Conservation (phyloP, 441 rosid species). For the Gossypium armourianum region DNA sequence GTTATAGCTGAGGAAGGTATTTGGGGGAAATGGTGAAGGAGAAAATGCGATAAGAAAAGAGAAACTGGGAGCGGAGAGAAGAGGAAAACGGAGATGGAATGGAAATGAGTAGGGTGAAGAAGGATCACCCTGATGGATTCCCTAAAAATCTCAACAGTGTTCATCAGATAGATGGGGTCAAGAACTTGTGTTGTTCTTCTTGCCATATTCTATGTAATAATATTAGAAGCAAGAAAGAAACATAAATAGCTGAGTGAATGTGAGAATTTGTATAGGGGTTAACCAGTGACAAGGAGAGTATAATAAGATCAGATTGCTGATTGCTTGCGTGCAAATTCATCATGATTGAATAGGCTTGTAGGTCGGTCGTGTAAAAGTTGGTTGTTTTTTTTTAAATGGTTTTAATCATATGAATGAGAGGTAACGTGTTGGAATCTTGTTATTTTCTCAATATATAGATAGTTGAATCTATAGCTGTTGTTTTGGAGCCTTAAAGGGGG, state of each 20-base stretch:
- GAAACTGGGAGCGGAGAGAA: constrained; percentile 26
- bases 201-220: constrained; percentile 9
- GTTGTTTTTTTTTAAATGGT: neutral
- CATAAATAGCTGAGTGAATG: neutral
- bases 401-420: constrained; percentile 6
- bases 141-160: constrained; percentile 19
- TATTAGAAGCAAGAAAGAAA: neutral
- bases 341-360: neutral
- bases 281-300: neutral
- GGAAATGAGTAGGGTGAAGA: constrained; percentile 24
- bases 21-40: constrained; percentile 17
- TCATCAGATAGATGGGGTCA: constrained; percentile 18
- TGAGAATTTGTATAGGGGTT: neutral
- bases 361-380: neutral
- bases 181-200: constrained; percentile 16
- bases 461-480: neutral
- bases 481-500: neutral
- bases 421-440: neutral
- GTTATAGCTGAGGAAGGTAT: constrained; percentile 9
- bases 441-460: neutral
- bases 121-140: constrained; percentile 28
- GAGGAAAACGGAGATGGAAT: constrained; percentile 23
- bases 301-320: neutral
- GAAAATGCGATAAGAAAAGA: constrained; percentile 25
- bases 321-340: neutral